Evolutionary conservation across 352 stramenopile genomes (phyloP).

Genomic region (Saprolegnia parasitica): DNA sequence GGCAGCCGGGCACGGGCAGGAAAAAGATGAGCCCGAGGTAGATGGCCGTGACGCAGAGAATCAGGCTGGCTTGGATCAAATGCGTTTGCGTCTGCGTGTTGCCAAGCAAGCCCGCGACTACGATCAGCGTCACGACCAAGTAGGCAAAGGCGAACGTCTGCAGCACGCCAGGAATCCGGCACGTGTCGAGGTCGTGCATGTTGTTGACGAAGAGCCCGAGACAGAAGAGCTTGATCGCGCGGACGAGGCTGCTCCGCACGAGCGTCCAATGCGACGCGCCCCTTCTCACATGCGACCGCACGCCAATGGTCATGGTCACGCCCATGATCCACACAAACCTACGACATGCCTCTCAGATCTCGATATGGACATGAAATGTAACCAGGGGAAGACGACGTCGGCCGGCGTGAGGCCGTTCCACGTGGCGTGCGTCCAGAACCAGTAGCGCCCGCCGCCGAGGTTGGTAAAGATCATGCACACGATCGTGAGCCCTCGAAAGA

Average conservation of each 20-base stretch:
- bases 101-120: slow-evolving; percentile 11
- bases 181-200: slow-evolving; percentile 44
- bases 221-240: slow-evolving; percentile 47
- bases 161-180: slow-evolving; percentile 48
- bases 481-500: slow-evolving; percentile 70
- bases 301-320: slow-evolving; percentile 26
- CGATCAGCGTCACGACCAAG: slow-evolving; percentile 3
- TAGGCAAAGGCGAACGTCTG: slow-evolving; percentile 28
- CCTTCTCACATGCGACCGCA: slow-evolving; percentile 7
- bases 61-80: background rate
- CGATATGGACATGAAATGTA: slow-evolving; percentile 30
- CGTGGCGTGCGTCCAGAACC: slow-evolving; percentile 55
- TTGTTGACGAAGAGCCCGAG: slow-evolving; percentile 76
- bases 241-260: slow-evolving; percentile 26
- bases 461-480: slow-evolving; percentile 86
- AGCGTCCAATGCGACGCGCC: background rate
- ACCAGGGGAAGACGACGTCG: slow-evolving; percentile 76
- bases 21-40: slow-evolving; percentile 57
- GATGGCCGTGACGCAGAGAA: background rate
- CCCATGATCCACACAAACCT: slow-evolving; percentile 86
- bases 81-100: background rate
- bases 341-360: background rate
- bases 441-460: slow-evolving; percentile 70
- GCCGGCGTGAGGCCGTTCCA: slow-evolving; percentile 78
- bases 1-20: slow-evolving; percentile 57